These are phyloP conservation scores for Stevia rebaudiana DNA, from an alignment of 140 eudicot genomes.

Conservation along the genomic window DNA sequence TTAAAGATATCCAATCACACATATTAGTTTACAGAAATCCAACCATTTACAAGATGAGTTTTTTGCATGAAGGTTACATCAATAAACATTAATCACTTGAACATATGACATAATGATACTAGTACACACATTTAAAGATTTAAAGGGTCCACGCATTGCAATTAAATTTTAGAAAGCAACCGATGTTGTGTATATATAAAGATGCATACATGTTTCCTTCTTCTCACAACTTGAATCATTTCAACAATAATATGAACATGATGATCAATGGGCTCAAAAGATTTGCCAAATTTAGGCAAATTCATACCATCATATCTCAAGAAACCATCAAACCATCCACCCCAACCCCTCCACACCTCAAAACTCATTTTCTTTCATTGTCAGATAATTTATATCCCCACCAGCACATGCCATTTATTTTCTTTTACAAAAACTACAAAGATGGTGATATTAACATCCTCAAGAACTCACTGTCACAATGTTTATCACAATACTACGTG, in stretches of 20 bases:
- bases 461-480: not conserved
- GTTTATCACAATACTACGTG: not conserved
- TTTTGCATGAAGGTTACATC: too few relatives aligned
- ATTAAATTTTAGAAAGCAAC: too few relatives aligned
- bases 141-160: too few relatives aligned
- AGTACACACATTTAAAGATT: too few relatives aligned
- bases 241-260: not conserved
- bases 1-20: too few relatives aligned
- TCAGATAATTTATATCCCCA: not conserved
- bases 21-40: too few relatives aligned
- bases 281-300: not conserved
- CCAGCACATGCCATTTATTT: not conserved
- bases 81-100: too few relatives aligned
- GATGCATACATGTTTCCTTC: too few relatives aligned
- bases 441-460: not conserved
- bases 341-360: not conserved
- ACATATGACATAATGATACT: too few relatives aligned
- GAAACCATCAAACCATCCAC: slow-evolving; percentile 1
- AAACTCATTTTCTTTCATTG: slow-evolving; percentile 2
- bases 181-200: too few relatives aligned
- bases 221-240: too few relatives aligned
- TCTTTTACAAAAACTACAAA: slow-evolving; percentile 5
- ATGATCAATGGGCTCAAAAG: not conserved
- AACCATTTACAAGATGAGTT: too few relatives aligned
- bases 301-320: slow-evolving; percentile 1